These are phyloP conservation scores for Salix exigua DNA, from an alignment of 345 rosid genomes.

Conservation along the genomic window DNA sequence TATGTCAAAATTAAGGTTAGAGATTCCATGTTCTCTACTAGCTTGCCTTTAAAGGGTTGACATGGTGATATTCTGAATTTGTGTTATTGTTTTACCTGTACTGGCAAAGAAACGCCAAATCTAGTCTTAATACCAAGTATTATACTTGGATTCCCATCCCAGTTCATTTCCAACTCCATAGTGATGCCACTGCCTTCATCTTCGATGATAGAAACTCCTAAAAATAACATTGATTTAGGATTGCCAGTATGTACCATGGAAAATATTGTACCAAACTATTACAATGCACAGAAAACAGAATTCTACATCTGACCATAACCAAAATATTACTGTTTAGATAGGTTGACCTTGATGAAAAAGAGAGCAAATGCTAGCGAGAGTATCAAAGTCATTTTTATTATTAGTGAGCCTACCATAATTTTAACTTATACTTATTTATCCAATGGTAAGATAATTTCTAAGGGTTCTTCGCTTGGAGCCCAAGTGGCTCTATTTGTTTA, in stretches of 20 bases:
- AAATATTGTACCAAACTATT: not conserved
- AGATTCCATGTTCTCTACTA: not conserved
- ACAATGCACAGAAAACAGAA: not conserved
- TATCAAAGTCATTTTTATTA: too few relatives aligned
- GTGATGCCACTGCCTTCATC: conserved; percentile 25
- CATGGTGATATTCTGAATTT: not conserved
- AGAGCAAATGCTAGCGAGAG: too few relatives aligned
- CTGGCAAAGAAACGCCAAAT: conserved; percentile 33
- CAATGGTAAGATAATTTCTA: too few relatives aligned
- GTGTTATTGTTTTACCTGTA: conserved; percentile 22
- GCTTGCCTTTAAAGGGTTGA: not conserved
- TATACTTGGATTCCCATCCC: conserved; percentile 39
- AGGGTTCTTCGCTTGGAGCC: too few relatives aligned
- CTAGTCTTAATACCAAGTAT: conserved; percentile 33
- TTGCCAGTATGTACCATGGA: not conserved
- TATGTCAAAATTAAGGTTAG: not conserved
- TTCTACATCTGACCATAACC: not conserved
- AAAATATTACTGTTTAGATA: too few relatives aligned
- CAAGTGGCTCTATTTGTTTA: too few relatives aligned
- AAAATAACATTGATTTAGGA: conserved; percentile 2
- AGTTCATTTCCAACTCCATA: conserved; percentile 39
- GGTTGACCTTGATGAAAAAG: too few relatives aligned
- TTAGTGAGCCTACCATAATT: too few relatives aligned
- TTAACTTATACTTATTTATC: too few relatives aligned
- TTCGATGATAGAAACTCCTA: conserved; percentile 34